Base-by-base conservation (phyloP, 345 rosid genomes). In the Brassica incana region DNA sequence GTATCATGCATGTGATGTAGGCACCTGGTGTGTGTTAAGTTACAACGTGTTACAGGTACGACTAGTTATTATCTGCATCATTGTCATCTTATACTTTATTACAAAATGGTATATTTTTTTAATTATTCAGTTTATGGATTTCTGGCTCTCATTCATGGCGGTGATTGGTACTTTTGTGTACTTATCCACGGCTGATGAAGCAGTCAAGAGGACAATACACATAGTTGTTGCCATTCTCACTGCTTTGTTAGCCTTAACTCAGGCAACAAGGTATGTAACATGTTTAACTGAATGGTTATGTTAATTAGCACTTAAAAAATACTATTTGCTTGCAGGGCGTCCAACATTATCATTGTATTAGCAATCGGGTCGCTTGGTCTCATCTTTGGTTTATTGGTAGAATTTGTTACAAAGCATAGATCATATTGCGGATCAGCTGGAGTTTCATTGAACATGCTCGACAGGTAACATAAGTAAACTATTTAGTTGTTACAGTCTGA, bases 131-230 rank as follows among this genome's bases (percentile, higher is more conserved):
- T 95, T 95, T 85, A 87, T 95, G 98, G 99, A 93, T 85, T 95
- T 95, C 76, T 95, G 99, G 99, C 98, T 95, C 72, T 95, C 99
- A 58, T 95, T 95, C 89, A 90, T 95, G 97, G 99, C 97, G 45
- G 94, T 95, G 16, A 89, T 91, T 75, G 91, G 94, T 86, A 95
- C 97, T 7, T 93, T 95, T 52, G 84, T 95, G 50, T 89, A 89
- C 90, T 78, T 93, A 59, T 83, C 97, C 69, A 89, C 92, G 5
- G 85, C 88, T 63, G 79, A 81, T 84, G 99, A 95, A 88, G 85
- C 83, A 54, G 82, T 81, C 65, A 93, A 95, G 81, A 83, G 98
- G 88, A 82, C 96, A 61, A 88, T 93, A 60, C 97, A 93, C 83
- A 83, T 93, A 14, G 93, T 73, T 65, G 97, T 89, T 45, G 92